Evolutionary conservation across 2,329 filamentous ascomycete species (phyloP), one percentile per base, ranked within the genome.

Genomic region (Sarocladium oryzae): DNA sequence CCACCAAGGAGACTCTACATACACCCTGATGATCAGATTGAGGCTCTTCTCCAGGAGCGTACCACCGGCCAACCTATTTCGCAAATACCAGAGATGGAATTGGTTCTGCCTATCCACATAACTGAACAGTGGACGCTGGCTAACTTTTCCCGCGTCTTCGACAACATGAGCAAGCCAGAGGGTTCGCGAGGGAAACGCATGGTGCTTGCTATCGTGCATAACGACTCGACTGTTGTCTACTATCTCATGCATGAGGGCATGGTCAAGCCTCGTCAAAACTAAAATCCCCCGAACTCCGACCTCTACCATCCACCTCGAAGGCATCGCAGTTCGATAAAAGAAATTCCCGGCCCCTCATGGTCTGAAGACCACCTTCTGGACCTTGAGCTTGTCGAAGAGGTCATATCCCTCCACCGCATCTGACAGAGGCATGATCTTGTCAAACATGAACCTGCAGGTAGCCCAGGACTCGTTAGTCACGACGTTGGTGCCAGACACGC

Each of bases 211-310:
- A 86, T 85, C 2, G 71, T 89, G 45, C 85, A 89, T 62, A 82
- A 86, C 59, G 88, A 93, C 67, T 91, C 88, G 56, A 92, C 88
- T 0, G 77, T 93, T 16, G 85, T 89, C 36, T 93, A 92, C 68
- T 93, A 93, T 63, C 77, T 91, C 56, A 81, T 92, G 65, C 88
- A 92, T 60, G 87, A 92, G 65, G 88, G 88, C n/a, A 82, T 91
- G 56, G 86, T 92, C 50, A 93, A 92, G 72, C 88, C 88, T 21
- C 76, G 88, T 52, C 88, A 92, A 66, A 93, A 93, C 64, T 92
- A 70, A 28, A 20, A 4, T 7, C 4, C n/a, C 28, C 4, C 4
- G 9, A 28, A 33, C 52, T 21, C 13, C 18, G 28, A 7, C 28
- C 28, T 13, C 7, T 7, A 30, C 28, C 28, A 30, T 30, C 13